Evolutionary conservation across 148 eudicot species (phyloP).

Genomic region (Rhododendron williamsianum): DNA sequence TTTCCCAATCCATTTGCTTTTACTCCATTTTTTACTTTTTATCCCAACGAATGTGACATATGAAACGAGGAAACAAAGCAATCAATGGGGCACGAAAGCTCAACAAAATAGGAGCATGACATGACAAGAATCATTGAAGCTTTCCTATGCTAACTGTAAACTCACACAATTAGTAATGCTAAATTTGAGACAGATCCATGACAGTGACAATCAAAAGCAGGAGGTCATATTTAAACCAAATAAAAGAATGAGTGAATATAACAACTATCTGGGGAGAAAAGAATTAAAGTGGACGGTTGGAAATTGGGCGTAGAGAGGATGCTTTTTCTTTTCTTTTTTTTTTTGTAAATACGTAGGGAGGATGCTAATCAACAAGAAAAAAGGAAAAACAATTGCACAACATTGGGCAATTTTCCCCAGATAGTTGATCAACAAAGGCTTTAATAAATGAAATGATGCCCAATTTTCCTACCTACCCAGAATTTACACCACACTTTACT

Average conservation of each 20-base stretch:
- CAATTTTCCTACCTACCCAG: neutral
- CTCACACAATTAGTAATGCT: conserved; percentile 21
- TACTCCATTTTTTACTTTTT: neutral
- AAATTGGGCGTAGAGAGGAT: neutral
- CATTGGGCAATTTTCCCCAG: neutral
- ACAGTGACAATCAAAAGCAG: neutral
- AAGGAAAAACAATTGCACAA: neutral
- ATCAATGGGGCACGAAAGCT: conserved; percentile 28
- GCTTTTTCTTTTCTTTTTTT: too few species aligned
- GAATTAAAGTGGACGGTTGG: neutral
- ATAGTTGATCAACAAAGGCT: neutral
- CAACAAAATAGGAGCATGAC: conserved; percentile 18
- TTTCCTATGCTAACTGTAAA: conserved; percentile 22
- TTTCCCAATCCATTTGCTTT: neutral
- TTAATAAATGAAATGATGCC: neutral
- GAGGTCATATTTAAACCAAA: neutral
- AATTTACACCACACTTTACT: neutral
- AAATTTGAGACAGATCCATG: neutral
- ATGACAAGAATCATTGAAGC: conserved; percentile 5
- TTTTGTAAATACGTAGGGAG: neutral
- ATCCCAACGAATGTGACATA: neutral
- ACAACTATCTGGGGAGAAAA: neutral
- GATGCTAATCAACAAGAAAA: neutral
- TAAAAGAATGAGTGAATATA: neutral
- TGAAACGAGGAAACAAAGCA: neutral